Percentiles rank a stretch among this genome's conserved stretches.
Evolutionary conservation across 192 early-diverging fungal species (phyloP).

Genomic region (Entomortierella beljakovae): DNA sequence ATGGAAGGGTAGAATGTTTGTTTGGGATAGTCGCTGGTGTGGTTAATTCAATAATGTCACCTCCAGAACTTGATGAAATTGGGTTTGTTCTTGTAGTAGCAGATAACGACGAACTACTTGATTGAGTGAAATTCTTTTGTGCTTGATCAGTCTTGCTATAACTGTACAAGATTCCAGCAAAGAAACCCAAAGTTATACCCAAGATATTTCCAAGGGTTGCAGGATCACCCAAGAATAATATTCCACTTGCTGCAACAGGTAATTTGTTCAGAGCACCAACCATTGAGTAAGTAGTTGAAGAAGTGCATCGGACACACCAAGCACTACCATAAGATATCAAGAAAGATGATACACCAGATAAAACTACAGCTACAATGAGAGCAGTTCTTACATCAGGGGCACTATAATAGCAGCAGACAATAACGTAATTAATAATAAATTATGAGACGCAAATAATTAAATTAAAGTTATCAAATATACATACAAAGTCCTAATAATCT

Average conservation of each 20-base stretch:
- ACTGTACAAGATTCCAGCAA: slow-evolving; percentile 80
- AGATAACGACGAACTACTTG: slow-evolving; percentile 19
- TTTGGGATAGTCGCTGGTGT: slow-evolving; percentile 14
- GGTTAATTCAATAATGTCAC: slow-evolving; percentile 53
- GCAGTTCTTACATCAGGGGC: slow-evolving; percentile 55
- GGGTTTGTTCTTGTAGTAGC: neutral
- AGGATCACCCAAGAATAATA: slow-evolving; percentile 95
- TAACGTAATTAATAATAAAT: neutral
- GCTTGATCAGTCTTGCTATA: slow-evolving; percentile 76
- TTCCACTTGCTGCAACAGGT: slow-evolving; percentile 94
- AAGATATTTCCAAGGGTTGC: slow-evolving; percentile 84
- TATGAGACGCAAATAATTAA: neutral
- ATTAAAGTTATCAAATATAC: neutral
- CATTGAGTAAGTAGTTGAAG: slow-evolving; percentile 92
- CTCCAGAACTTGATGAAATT: neutral
- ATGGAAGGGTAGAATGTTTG: slow-evolving; percentile 8
- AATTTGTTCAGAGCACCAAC: slow-evolving; percentile 98
- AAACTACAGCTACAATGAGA: slow-evolving; percentile 74
- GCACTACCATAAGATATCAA: slow-evolving; percentile 88
- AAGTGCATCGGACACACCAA: slow-evolving; percentile 84
- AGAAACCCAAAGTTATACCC: slow-evolving; percentile 87
- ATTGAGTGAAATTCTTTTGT: slow-evolving; percentile 27
- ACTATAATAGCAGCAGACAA: slow-evolving; percentile 20
- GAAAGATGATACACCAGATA: slow-evolving; percentile 90
- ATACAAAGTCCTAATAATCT: slow-evolving; percentile 70